A percentile compares a stretch with the other conserved stretches of the same genome.
Conservation (phyloP, 805 yeast genomes). For the Aciculoconidium aculeatum region DNA sequence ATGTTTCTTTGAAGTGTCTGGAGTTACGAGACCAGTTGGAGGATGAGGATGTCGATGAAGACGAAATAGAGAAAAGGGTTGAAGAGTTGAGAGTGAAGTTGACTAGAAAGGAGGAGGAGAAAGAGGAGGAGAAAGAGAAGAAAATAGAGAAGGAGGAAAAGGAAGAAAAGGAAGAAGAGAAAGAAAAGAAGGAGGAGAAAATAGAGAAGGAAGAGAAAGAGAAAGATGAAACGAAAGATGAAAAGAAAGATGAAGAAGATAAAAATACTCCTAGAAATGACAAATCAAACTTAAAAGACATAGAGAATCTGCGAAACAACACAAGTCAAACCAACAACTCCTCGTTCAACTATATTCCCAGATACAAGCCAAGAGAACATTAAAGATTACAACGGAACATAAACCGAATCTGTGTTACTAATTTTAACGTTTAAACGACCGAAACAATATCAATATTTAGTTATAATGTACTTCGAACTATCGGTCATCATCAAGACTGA, state of each 20-base stretch:
- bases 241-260: not conserved
- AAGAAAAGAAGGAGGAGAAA: not conserved
- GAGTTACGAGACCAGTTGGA: constrained; percentile 48
- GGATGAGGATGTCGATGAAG: constrained; percentile 37
- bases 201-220: not conserved
- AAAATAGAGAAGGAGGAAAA: not conserved
- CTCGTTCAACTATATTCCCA: too few species aligned
- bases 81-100: constrained; percentile 15
- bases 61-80: constrained; percentile 18
- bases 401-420: too few species aligned
- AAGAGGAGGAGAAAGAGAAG: too few species aligned
- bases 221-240: not conserved
- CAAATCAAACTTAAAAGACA: too few species aligned
- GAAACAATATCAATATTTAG: too few species aligned
- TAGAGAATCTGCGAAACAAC: too few species aligned
- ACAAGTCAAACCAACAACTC: too few species aligned
- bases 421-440: too few species aligned
- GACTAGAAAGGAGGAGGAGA: not conserved
- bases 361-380: too few species aligned
- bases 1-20: constrained; percentile 33
- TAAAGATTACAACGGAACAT: too few species aligned
- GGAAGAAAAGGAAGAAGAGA: not conserved
- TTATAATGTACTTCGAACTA: too few species aligned
- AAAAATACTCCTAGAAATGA: not conserved
- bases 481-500: too few species aligned